phyloP scores from a whole-genome alignment of 495 filamentous ascomycete genomes.

The Daldinia childiae region DNA sequence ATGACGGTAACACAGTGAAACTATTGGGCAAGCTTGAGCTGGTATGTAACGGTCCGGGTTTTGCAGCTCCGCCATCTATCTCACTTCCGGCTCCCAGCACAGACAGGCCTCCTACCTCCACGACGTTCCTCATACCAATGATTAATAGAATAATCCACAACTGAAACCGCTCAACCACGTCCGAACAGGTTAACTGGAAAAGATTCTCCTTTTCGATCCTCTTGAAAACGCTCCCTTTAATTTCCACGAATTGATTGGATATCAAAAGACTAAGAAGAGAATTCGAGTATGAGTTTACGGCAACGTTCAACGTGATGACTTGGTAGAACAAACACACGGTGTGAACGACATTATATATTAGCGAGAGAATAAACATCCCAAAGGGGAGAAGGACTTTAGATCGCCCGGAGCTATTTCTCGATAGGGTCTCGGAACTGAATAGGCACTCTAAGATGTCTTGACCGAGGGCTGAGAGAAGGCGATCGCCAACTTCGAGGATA shows the following conservation, averaged over 20 bases:
- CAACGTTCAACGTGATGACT: constrained; percentile 96
- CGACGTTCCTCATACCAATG: constrained; percentile 92
- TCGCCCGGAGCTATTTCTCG: constrained; percentile 84
- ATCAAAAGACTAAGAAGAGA: constrained; percentile 89
- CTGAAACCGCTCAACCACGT: constrained; percentile 97
- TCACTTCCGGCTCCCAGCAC: constrained; percentile 57
- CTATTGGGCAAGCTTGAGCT: constrained; percentile 79
- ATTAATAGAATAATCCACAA: constrained; percentile 97
- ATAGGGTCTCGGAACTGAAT: constrained; percentile 90
- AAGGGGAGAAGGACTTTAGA: constrained; percentile 93
- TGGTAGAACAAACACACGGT: constrained; percentile 92
- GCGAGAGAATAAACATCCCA: constrained; percentile 86
- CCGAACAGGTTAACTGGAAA: constrained; percentile 95
- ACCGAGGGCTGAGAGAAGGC: constrained; percentile 86
- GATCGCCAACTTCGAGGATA: constrained; percentile 88
- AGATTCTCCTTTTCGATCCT: constrained; percentile 97
- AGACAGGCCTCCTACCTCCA: constrained; percentile 82
- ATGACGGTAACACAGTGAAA: constrained; percentile 88
- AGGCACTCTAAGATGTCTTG: constrained; percentile 97
- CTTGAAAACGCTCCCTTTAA: constrained; percentile 97
- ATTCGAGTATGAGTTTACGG: constrained; percentile 98
- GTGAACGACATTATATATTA: constrained; percentile 88
- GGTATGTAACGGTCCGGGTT: constrained; percentile 58
- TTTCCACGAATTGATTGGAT: constrained; percentile 97
- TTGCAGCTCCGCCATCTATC: constrained; percentile 50